Percentiles rank a stretch among this genome's conserved stretches.
These are phyloP conservation scores for Reticulascus tulasneorum DNA, from an alignment of 2,329 filamentous ascomycete genomes.

Conservation along the genomic window DNA sequence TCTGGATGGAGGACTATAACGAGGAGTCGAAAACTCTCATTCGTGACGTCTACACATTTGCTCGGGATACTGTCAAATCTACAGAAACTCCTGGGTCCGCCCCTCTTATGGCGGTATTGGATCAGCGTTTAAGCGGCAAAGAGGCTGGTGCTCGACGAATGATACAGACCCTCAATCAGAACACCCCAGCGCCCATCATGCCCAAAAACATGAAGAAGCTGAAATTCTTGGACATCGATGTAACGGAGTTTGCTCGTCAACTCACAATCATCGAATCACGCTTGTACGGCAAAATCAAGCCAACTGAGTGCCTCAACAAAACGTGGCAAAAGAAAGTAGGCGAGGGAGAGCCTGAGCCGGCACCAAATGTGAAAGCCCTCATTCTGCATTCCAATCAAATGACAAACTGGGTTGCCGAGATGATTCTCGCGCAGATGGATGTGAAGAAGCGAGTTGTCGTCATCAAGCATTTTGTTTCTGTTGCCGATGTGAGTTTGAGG, in stretches of 20 bases:
- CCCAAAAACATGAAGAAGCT: slow-evolving; percentile 99
- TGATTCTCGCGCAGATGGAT: slow-evolving; percentile 93
- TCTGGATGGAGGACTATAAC: slow-evolving; percentile 95
- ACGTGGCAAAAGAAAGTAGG: slow-evolving; percentile 96
- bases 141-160: slow-evolving; percentile 82
- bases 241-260: slow-evolving; percentile 94
- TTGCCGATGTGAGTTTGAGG: slow-evolving; percentile 74
- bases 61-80: slow-evolving; percentile 85
- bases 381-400: slow-evolving; percentile 98
- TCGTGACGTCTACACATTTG: slow-evolving; percentile 84
- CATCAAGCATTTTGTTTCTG: slow-evolving; percentile 95
- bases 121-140: slow-evolving; percentile 83
- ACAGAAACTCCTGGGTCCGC: slow-evolving; percentile 88
- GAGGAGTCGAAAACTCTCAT: slow-evolving; percentile 82
- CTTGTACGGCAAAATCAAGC: slow-evolving; percentile 92
- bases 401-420: slow-evolving; percentile 99
- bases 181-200: slow-evolving; percentile 82
- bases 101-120: slow-evolving; percentile 79
- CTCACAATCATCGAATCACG: slow-evolving; percentile 95
- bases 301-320: slow-evolving; percentile 95
- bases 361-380: slow-evolving; percentile 89
- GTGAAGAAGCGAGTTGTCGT: slow-evolving; percentile 95
- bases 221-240: slow-evolving; percentile 96
- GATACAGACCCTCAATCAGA: slow-evolving; percentile 78
- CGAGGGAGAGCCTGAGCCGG: slow-evolving; percentile 77